Percentiles rank a stretch among this genome's conserved stretches.
Evolutionary conservation across 148 eudicot species (phyloP).

Genomic region (Camellia granthamiana): DNA sequence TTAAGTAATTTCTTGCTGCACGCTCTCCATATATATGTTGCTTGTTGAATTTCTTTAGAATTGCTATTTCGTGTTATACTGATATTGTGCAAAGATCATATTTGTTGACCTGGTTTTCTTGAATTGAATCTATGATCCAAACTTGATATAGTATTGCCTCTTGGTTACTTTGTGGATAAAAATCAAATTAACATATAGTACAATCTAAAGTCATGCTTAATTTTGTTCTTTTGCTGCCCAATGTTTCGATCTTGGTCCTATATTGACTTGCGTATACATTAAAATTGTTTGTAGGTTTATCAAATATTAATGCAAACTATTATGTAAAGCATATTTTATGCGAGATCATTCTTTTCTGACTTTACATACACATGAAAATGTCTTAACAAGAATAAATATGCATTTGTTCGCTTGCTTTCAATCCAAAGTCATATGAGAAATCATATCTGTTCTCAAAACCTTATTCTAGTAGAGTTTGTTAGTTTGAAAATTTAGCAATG

Average conservation of each 20-base stretch:
- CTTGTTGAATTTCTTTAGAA: neutral
- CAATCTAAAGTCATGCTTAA: neutral
- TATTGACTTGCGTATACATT: neutral
- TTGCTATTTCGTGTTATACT: neutral
- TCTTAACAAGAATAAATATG: neutral
- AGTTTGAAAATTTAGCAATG: no score
- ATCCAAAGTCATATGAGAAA: neutral
- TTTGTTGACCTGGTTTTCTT: neutral
- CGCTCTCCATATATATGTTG: neutral
- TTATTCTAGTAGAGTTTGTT: neutral
- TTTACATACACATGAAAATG: neutral
- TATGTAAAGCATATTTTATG: neutral
- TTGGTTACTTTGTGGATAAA: neutral
- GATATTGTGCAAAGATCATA: neutral
- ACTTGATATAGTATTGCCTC: neutral
- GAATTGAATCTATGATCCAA: neutral
- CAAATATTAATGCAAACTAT: neutral
- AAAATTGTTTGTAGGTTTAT: no score
- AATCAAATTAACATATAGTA: neutral
- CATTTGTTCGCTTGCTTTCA: neutral
- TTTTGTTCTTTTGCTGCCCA: neutral
- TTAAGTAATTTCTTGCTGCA: conserved; percentile 38
- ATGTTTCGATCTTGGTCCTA: neutral
- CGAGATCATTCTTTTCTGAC: neutral
- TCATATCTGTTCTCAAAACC: neutral